Conservation (phyloP, 176 grass and related monocot genomes). For the Rhynchospora tenuis region DNA sequence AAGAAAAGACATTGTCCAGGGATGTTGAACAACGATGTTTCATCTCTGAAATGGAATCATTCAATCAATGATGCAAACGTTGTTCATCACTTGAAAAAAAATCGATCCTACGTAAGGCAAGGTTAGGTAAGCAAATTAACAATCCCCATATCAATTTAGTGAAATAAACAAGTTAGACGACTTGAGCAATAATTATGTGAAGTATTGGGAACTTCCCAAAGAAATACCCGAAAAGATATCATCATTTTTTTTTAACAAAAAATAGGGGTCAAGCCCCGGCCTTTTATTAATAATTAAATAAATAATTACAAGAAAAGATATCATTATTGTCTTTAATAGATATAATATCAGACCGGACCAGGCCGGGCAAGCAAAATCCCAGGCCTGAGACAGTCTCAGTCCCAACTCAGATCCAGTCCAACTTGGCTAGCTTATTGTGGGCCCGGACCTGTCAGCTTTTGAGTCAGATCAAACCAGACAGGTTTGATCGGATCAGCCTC, state of each 20-base stretch:
- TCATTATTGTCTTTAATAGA: background rate
- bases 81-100: background rate
- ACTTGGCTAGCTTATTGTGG: background rate
- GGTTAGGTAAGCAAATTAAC: too few species aligned
- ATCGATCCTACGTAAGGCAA: too few species aligned
- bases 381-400: background rate
- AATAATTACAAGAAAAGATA: too few species aligned
- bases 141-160: too few species aligned
- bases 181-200: background rate
- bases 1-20: background rate
- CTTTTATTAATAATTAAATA: too few species aligned
- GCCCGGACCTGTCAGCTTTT: too few species aligned
- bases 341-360: background rate
- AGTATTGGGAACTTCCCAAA: background rate
- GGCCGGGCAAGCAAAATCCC: background rate
- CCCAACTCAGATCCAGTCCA: background rate
- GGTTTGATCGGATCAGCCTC: too few species aligned
- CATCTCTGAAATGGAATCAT: background rate
- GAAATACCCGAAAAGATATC: background rate
- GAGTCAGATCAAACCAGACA: too few species aligned
- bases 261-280: too few species aligned
- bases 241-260: too few species aligned
- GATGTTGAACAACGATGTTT: background rate
- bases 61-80: background rate
- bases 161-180: too few species aligned